Conservation (phyloP, 2,329 filamentous ascomycete species). For the Zasmidium cellare region DNA sequence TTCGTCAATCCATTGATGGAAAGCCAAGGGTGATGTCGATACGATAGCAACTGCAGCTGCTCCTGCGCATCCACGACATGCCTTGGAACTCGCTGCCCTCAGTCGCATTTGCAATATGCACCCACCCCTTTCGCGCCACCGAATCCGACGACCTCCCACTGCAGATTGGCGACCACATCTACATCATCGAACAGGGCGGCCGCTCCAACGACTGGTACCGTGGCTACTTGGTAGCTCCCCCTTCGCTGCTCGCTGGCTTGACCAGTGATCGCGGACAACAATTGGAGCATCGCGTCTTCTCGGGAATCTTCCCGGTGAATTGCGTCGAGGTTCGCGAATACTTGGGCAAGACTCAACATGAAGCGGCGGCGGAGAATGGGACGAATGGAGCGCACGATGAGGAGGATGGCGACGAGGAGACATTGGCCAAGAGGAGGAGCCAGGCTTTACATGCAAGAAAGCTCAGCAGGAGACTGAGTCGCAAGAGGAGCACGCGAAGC, state of each 20-base stretch:
- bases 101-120: slow-evolving; percentile 97
- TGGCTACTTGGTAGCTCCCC: slow-evolving; percentile 91
- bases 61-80: slow-evolving; percentile 53
- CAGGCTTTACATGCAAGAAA: slow-evolving; percentile 29
- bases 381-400: slow-evolving; percentile 31
- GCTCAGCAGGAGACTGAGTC: slow-evolving; percentile 31
- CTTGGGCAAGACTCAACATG: slow-evolving; percentile 61
- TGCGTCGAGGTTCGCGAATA: slow-evolving; percentile 95
- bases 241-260: slow-evolving; percentile 85
- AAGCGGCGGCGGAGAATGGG: slow-evolving; percentile 2
- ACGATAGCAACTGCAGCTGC: background rate
- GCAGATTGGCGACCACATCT: slow-evolving; percentile 96
- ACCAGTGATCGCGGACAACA: slow-evolving; percentile 90
- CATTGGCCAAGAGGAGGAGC: slow-evolving; percentile 28
- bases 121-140: slow-evolving; percentile 86
- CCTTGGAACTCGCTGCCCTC: slow-evolving; percentile 96
- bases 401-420: slow-evolving; percentile 41
- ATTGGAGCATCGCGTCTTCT: slow-evolving; percentile 92
- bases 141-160: slow-evolving; percentile 89
- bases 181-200: slow-evolving; percentile 95
- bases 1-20: background rate
- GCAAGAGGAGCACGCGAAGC: slow-evolving; percentile 27
- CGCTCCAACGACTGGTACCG: slow-evolving; percentile 85
- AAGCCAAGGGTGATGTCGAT: background rate
- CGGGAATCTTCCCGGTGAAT: slow-evolving; percentile 93